Base-by-base conservation (phyloP, 1,139 yeast genomes). In the Hemisphaericaspora xylanilytica region DNA sequence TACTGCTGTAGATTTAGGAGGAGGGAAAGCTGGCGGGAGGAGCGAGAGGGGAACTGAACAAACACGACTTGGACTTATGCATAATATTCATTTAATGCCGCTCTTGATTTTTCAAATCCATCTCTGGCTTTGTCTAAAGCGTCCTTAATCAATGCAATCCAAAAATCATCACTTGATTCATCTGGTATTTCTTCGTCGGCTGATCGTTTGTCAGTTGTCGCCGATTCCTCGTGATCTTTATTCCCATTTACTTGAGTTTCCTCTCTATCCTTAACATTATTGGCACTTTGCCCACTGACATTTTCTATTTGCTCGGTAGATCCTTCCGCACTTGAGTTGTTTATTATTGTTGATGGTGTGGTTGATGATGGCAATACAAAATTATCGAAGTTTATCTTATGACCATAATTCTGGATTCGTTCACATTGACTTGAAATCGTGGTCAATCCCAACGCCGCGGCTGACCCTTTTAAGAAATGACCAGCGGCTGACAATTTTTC, bases 391-490 rank as follows among this genome's bases (percentile, higher is more conserved):
- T 72, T 69, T 36, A 56, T 55, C 48, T 62, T 70, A 48, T 76
- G 67, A n/a, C 96, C 97, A 51, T 86, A 80, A 59, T 90, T 88
- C 61, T 92, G 98, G 48, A 92, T 89, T 52, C 92, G 73, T 61
- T 90, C 98, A 63, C 98, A 92, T 51, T 88, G 85, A 54, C 80
- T 76, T 46, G 92, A 87, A 40, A 92, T 85, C 47, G 81, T 79
- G 32, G 78, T 78, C 41, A 92, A 72, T 1, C 98, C 98, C 44
- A 94, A 69, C 1, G 97, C 94, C 3, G 97, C 96, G 1, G 97
- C 95, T 9, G 95, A 84, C 33, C 98, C 98, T 60, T 94, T 94
- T 46, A 92, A 70, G 59, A 87, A 92, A 59, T 92, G 98, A 18
- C 98, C 98, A 48, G 86, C 67, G 14, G 80, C 71, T 17, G 92